Conservation (phyloP, 2,329 filamentous ascomycete genomes). For the Aspergillus oerlinghausenensis region DNA sequence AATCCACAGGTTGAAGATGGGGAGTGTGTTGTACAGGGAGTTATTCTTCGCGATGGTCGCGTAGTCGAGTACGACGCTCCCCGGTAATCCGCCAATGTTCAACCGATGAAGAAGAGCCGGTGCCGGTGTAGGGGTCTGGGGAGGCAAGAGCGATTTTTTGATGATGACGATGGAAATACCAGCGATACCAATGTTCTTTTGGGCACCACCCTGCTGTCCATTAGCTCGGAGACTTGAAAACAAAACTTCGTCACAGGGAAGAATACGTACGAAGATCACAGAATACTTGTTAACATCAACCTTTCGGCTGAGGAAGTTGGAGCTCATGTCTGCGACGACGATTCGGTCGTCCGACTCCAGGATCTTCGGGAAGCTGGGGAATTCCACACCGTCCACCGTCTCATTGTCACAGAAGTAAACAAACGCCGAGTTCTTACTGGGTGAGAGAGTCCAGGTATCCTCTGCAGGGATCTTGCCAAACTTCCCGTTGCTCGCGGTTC, state of each 20-base stretch:
- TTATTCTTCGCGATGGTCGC: constrained; percentile 87
- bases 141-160: constrained; percentile 73
- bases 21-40: constrained; percentile 91
- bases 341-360: constrained; percentile 63
- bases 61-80: constrained; percentile 70
- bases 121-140: constrained; percentile 60
- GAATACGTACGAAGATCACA: constrained; percentile 67
- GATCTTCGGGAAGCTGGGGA: constrained; percentile 64
- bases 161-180: constrained; percentile 84
- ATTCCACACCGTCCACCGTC: constrained; percentile 75
- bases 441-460: constrained; percentile 66
- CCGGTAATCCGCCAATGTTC: constrained; percentile 63
- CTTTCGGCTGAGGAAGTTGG: constrained; percentile 80
- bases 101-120: constrained; percentile 67
- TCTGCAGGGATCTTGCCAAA: constrained; percentile 80
- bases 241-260: neutral
- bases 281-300: constrained; percentile 76
- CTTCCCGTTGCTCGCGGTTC: constrained; percentile 67
- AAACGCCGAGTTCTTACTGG: constrained; percentile 54
- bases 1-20: constrained; percentile 89
- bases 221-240: constrained; percentile 8
- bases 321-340: constrained; percentile 89
- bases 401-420: constrained; percentile 94
- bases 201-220: constrained; percentile 59
- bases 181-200: constrained; percentile 87